A percentile compares a stretch with the other conserved stretches of the same genome.
These are phyloP conservation scores for Myxozyma geophila DNA, from an alignment of 805 yeast genomes.

Conservation along the genomic window DNA sequence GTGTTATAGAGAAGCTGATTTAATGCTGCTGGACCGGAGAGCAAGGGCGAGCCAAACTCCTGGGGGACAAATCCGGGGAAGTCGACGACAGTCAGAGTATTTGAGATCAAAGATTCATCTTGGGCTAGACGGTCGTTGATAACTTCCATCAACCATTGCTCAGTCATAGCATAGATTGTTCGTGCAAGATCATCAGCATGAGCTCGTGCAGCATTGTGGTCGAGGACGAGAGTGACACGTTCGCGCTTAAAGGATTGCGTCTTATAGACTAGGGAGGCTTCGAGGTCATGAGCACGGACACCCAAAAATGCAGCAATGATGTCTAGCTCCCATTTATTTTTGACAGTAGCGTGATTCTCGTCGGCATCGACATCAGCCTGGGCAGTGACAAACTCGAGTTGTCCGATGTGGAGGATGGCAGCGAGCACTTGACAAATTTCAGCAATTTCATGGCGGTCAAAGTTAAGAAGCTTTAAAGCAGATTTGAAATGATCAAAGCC, in stretches of 20 bases:
- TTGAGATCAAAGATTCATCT: conserved; percentile 41
- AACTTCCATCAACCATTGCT: conserved; percentile 48
- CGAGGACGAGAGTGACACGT: conserved; percentile 50
- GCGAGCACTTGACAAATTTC: conserved; percentile 55
- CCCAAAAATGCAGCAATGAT: conserved; percentile 49
- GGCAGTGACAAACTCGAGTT: conserved; percentile 46
- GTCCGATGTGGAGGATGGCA: conserved; percentile 52
- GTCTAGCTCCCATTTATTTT: conserved; percentile 42
- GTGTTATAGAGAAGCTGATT: conserved; percentile 50
- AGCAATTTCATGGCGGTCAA: conserved; percentile 53
- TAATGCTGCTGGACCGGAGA: conserved; percentile 37
- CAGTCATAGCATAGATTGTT: conserved; percentile 48
- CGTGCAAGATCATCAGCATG: conserved; percentile 51
- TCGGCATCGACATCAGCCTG: conserved; percentile 43
- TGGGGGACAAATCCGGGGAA: conserved; percentile 50
- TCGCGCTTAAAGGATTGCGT: conserved; percentile 47
- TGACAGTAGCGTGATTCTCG: conserved; percentile 30
- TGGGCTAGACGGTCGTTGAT: conserved; percentile 46
- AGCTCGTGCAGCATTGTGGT: conserved; percentile 49
- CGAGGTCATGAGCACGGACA: conserved; percentile 47
- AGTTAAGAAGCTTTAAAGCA: conserved; percentile 57
- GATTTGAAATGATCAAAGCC: conserved; percentile 54
- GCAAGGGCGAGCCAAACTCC: conserved; percentile 11
- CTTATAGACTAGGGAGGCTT: conserved; percentile 47
- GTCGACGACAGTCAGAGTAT: conserved; percentile 47